Conservation (phyloP, 495 filamentous ascomycete species). For the Lasiosphaeris hirsuta region DNA sequence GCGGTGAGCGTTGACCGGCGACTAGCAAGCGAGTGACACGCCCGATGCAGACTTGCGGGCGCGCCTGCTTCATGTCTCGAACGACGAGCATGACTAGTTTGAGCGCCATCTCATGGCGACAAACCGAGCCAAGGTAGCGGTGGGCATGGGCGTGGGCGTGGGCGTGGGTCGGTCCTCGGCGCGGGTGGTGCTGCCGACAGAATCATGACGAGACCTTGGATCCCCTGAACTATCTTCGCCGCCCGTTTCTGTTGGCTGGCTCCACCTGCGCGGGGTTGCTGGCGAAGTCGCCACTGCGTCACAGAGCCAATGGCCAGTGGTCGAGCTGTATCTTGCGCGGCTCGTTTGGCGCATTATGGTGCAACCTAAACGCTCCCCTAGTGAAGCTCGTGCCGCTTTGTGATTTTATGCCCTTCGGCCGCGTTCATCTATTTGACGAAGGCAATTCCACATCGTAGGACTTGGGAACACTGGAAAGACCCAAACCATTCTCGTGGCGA, state of each 20-base stretch:
- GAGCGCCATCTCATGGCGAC: not conserved
- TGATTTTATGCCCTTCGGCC: slow-evolving; percentile 10
- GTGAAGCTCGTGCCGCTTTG: not conserved
- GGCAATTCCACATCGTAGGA: not conserved
- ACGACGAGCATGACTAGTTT: not conserved
- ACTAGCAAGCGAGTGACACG: not conserved
- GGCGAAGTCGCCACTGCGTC: not conserved
- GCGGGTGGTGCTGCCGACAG: too few relatives aligned
- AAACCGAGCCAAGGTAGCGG: not conserved
- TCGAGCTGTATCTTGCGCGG: not conserved
- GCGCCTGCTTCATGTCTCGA: slow-evolving; percentile 1
- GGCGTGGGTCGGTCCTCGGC: too few relatives aligned
- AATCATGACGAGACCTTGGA: too few relatives aligned
- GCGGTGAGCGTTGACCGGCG: not conserved
- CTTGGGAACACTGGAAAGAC: not conserved
- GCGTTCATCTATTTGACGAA: slow-evolving; percentile 10
- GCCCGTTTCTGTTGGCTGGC: too few relatives aligned
- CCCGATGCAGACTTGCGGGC: not conserved
- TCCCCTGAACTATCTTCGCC: too few relatives aligned
- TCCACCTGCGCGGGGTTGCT: not conserved
- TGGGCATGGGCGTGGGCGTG: not conserved
- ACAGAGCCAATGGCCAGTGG: not conserved
- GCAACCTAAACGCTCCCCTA: not conserved
- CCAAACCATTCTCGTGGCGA: not conserved
- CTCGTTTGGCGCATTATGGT: not conserved